These are phyloP conservation scores for Blastocystis sp. DNA, from an alignment of 352 stramenopile genomes.

Conservation along the genomic window DNA sequence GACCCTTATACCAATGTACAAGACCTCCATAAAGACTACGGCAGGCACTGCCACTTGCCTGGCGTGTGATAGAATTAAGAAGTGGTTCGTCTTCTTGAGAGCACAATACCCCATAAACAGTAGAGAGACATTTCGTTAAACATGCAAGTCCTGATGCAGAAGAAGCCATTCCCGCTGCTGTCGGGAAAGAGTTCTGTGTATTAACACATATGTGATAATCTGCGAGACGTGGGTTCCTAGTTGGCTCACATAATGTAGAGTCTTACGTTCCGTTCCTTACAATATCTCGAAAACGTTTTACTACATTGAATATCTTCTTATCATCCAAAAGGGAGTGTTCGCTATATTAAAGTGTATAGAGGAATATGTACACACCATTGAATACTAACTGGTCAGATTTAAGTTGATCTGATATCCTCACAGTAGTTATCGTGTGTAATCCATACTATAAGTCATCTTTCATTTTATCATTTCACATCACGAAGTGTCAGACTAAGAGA, in stretches of 20 bases:
- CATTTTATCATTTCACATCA: background rate
- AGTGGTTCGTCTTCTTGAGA: background rate
- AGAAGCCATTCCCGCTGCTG: conserved; percentile 88
- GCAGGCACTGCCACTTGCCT: conserved; percentile 87
- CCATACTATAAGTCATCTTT: conserved; percentile 70
- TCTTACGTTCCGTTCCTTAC: conserved; percentile 62
- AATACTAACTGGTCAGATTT: conserved; percentile 84
- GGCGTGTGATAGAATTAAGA: conserved; percentile 81
- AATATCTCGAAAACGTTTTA: conserved; percentile 71
- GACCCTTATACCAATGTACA: conserved; percentile 87
- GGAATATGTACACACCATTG: conserved; percentile 72
- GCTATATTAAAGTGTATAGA: conserved; percentile 32
- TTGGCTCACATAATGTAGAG: background rate
- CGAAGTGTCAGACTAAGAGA: conserved; percentile 91
- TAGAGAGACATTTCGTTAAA: conserved; percentile 64
- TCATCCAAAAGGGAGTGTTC: conserved; percentile 67
- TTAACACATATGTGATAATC: conserved; percentile 81
- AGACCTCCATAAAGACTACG: conserved; percentile 90
- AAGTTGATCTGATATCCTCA: conserved; percentile 73
- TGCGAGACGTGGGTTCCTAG: conserved; percentile 30
- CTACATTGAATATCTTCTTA: conserved; percentile 66
- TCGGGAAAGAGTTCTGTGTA: conserved; percentile 95
- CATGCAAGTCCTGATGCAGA: conserved; percentile 91
- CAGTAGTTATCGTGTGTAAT: conserved; percentile 86
- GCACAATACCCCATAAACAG: background rate